Percentiles rank a stretch among this genome's conserved stretches.
phyloP scores from a whole-genome alignment of 1,284 basidiomycete genomes.

The Takashimella koratensis region DNA sequence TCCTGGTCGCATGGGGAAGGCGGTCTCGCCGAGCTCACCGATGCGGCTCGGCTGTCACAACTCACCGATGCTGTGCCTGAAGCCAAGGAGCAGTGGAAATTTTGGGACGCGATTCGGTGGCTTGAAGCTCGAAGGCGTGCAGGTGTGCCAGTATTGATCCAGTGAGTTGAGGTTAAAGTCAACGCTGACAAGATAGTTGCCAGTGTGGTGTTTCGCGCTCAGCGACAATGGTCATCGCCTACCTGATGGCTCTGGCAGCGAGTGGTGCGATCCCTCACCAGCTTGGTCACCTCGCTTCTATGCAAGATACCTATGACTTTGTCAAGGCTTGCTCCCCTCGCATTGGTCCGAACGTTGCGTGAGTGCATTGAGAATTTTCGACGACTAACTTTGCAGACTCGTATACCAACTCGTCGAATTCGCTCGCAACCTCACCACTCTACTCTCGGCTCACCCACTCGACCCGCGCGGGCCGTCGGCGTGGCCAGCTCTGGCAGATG shows the following conservation, averaged over 20 bases:
- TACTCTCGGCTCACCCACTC: constrained; percentile 53
- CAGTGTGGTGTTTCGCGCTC: constrained; percentile 95
- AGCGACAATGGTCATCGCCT: constrained; percentile 86
- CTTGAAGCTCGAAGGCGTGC: constrained; percentile 70
- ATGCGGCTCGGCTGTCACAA: constrained; percentile 18
- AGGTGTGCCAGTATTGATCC: constrained; percentile 76
- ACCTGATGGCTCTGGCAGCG: constrained; percentile 90
- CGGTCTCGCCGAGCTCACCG: constrained; percentile 64
- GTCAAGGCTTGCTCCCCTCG: constrained; percentile 84
- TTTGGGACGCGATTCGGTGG: constrained; percentile 74
- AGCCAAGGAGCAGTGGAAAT: constrained; percentile 53
- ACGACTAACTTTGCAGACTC: constrained; percentile 57
- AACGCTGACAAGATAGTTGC: constrained; percentile 59
- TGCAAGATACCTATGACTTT: constrained; percentile 89
- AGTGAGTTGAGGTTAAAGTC: constrained; percentile 56
- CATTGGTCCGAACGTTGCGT: constrained; percentile 95
- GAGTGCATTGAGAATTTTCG: constrained; percentile 47
- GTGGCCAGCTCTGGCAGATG: constrained; percentile 52
- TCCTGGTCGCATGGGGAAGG: constrained; percentile 92
- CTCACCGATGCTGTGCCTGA: constrained; percentile 8
- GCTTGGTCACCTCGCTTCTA: constrained; percentile 66
- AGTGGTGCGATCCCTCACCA: constrained; percentile 63
- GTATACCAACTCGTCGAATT: constrained; percentile 96
- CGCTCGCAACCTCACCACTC: constrained; percentile 68
- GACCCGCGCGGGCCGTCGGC: constrained; percentile 8